These are phyloP conservation scores for Penicillium glabrum DNA, from an alignment of 2,329 filamentous ascomycete species.

Conservation along the genomic window DNA sequence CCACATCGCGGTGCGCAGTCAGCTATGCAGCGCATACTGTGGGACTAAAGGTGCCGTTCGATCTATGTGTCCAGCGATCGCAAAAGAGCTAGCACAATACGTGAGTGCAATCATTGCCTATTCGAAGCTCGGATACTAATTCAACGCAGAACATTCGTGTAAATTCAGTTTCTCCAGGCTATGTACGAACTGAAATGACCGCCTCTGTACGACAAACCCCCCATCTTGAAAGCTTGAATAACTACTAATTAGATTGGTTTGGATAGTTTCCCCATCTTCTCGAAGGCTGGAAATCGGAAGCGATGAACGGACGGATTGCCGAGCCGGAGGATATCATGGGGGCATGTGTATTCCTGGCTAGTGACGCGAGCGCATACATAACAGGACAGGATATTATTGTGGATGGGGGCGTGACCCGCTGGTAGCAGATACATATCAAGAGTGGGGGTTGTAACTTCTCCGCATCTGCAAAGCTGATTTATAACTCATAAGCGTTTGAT, in stretches of 20 bases:
- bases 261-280: slow-evolving; percentile 47
- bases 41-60: slow-evolving; percentile 50
- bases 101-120: slow-evolving; percentile 18
- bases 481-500: not conserved
- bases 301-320: slow-evolving; percentile 50
- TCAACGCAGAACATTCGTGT: slow-evolving; percentile 40
- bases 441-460: slow-evolving; percentile 12
- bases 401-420: slow-evolving; percentile 45
- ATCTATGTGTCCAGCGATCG: slow-evolving; percentile 50
- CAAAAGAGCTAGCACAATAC: slow-evolving; percentile 44
- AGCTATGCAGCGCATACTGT: slow-evolving; percentile 50
- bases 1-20: slow-evolving; percentile 52
- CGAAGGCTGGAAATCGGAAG: slow-evolving; percentile 51
- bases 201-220: slow-evolving; percentile 21
- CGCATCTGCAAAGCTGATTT: slow-evolving; percentile 10
- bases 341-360: slow-evolving; percentile 50
- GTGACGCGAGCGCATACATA: slow-evolving; percentile 49
- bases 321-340: slow-evolving; percentile 53
- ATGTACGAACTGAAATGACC: slow-evolving; percentile 37
- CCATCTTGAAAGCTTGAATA: not conserved
- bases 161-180: slow-evolving; percentile 45
- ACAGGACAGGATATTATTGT: slow-evolving; percentile 49
- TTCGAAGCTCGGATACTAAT: not conserved
- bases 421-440: slow-evolving; percentile 27
- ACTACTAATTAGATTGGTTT: not conserved